Conservation (phyloP, 1,284 basidiomycete genomes). For the Exobasidium cylindrosporum region DNA sequence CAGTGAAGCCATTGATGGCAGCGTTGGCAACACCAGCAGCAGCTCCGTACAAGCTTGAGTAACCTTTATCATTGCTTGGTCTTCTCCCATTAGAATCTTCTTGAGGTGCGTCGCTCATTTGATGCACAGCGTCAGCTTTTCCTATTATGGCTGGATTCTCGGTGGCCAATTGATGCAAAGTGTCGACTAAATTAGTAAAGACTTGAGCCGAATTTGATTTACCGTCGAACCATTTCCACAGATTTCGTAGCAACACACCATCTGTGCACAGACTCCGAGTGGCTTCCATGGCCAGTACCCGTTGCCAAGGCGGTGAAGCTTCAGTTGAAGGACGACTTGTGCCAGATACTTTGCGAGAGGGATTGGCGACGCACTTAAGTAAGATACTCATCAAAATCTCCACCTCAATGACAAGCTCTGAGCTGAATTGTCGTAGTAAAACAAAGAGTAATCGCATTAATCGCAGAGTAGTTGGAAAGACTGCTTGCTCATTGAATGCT, state of each 20-base stretch:
- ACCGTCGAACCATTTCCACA: slow-evolving; percentile 48
- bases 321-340: slow-evolving; percentile 14
- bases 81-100: not conserved
- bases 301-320: slow-evolving; percentile 38
- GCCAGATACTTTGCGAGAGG: slow-evolving; percentile 12
- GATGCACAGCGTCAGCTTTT: slow-evolving; percentile 16
- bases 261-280: slow-evolving; percentile 45
- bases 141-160: slow-evolving; percentile 21
- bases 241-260: slow-evolving; percentile 36
- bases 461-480: slow-evolving; percentile 83
- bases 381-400: slow-evolving; percentile 53
- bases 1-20: slow-evolving; percentile 3
- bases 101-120: slow-evolving; percentile 18
- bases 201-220: slow-evolving; percentile 24
- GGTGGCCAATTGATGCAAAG: slow-evolving; percentile 23
- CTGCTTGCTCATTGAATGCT: slow-evolving; percentile 67
- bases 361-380: slow-evolving; percentile 29
- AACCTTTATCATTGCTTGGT: slow-evolving; percentile 23
- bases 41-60: slow-evolving; percentile 44
- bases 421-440: slow-evolving; percentile 83
- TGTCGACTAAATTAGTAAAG: slow-evolving; percentile 39
- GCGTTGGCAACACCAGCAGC: slow-evolving; percentile 44
- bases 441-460: slow-evolving; percentile 89
- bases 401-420: slow-evolving; percentile 60
- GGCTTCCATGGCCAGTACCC: slow-evolving; percentile 49